Conservation (phyloP, 805 yeast genomes). For the Starmerella davenportii region DNA sequence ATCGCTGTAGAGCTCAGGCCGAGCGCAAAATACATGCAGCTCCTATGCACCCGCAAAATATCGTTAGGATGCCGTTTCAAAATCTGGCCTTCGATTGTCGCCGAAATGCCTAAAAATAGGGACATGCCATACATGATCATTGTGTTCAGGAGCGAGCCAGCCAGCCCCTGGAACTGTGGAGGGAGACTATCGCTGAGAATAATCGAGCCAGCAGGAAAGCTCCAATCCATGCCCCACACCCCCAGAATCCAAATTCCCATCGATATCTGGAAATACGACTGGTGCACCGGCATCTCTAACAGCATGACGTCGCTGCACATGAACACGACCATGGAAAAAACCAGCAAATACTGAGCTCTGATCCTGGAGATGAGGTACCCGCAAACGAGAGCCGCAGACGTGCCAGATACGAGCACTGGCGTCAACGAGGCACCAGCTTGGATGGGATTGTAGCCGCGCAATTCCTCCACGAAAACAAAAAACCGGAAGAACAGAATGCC, state of each 20-base stretch:
- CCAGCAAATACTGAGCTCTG: slow-evolving; percentile 34
- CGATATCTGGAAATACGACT: slow-evolving; percentile 40
- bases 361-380: slow-evolving; percentile 31
- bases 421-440: slow-evolving; percentile 30
- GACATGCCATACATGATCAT: slow-evolving; percentile 57
- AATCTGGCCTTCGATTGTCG: slow-evolving; percentile 19
- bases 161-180: slow-evolving; percentile 52
- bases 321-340: slow-evolving; percentile 37
- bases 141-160: slow-evolving; percentile 55
- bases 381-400: slow-evolving; percentile 37
- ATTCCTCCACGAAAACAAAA: slow-evolving; percentile 34
- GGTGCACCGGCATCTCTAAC: slow-evolving; percentile 30
- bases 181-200: slow-evolving; percentile 45
- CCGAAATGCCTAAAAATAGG: slow-evolving; percentile 50
- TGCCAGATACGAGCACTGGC: slow-evolving; percentile 36
- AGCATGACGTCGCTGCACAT: slow-evolving; percentile 18
- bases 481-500: slow-evolving; percentile 54
- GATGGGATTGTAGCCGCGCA: slow-evolving; percentile 33
- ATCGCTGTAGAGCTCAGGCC: slow-evolving; percentile 11
- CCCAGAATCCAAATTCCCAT: slow-evolving; percentile 39
- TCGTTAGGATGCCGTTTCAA: slow-evolving; percentile 7
- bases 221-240: slow-evolving; percentile 61
- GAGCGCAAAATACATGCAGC: slow-evolving; percentile 11
- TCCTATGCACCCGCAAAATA: slow-evolving; percentile 6
- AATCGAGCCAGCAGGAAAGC: slow-evolving; percentile 58